A percentile compares a stretch with the other conserved stretches of the same genome.
These are phyloP conservation scores for Gymnopus androsaceus DNA, from an alignment of 1,284 basidiomycete species.

Conservation along the genomic window DNA sequence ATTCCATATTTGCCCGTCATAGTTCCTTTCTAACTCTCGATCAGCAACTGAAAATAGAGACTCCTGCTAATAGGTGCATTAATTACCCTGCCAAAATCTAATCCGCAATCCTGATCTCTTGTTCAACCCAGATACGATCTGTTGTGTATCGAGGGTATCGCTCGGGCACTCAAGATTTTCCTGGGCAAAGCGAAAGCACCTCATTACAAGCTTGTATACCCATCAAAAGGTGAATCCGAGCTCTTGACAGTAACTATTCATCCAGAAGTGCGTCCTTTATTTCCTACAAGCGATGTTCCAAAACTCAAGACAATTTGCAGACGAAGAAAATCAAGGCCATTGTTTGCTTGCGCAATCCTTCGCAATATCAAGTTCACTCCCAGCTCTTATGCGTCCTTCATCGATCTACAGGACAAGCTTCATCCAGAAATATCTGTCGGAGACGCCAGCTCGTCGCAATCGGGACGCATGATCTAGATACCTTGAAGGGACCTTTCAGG, in stretches of 20 bases:
- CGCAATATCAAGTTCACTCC: conserved; percentile 89
- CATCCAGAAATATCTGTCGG: conserved; percentile 95
- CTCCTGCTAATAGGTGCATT: conserved; percentile 87
- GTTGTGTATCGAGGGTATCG: conserved; percentile 95
- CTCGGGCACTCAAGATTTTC: conserved; percentile 87
- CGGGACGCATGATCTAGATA: conserved; percentile 97
- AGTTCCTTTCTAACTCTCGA: conserved; percentile 37
- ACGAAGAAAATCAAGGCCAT: conserved; percentile 84
- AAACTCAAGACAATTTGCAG: conserved; percentile 39
- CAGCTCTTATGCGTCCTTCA: conserved; percentile 93
- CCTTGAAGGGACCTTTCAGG: conserved; percentile 83
- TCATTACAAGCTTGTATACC: conserved; percentile 71
- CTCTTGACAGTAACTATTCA: conserved; percentile 71
- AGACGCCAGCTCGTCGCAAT: conserved; percentile 92
- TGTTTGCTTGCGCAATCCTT: conserved; percentile 89
- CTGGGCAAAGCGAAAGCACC: conserved; percentile 74
- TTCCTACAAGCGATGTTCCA: not conserved
- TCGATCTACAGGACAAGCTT: conserved; percentile 97
- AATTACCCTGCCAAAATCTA: conserved; percentile 12
- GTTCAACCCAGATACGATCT: conserved; percentile 82
- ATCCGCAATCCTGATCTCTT: conserved; percentile 15
- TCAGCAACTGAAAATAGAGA: conserved; percentile 97
- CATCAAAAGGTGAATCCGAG: conserved; percentile 62
- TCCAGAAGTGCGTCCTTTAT: conserved; percentile 59
- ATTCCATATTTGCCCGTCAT: conserved; percentile 8